phyloP scores from a whole-genome alignment of 2,329 filamentous ascomycete species.

The Oidium heveae region DNA sequence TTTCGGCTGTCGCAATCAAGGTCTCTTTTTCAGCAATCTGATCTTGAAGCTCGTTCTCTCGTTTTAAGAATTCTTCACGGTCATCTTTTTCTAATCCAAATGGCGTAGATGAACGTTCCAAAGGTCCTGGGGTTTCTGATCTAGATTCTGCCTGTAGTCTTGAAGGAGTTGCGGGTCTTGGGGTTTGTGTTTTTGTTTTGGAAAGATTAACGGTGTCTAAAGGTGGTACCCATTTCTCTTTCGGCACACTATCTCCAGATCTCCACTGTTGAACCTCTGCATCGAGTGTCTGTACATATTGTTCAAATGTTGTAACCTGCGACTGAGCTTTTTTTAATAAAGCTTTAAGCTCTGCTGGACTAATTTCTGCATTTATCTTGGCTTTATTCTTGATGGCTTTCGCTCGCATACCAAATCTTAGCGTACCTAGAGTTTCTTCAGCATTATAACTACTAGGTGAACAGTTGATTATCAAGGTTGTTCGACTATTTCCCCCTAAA shows the following conservation, averaged over 20 bases:
- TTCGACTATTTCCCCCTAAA: conserved; percentile 87
- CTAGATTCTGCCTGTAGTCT: conserved; percentile 29
- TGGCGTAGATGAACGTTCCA: conserved; percentile 62
- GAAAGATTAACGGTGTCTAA: conserved; percentile 27
- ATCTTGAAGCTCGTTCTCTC: conserved; percentile 93
- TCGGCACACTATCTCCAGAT: conserved; percentile 64
- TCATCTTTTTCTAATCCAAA: conserved; percentile 86
- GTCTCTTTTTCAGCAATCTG: conserved; percentile 85
- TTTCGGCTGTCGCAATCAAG: conserved; percentile 52
- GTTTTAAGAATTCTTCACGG: conserved; percentile 77
- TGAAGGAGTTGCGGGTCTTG: conserved; percentile 33
- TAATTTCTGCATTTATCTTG: conserved; percentile 96
- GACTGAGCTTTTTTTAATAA: conserved; percentile 79
- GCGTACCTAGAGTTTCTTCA: conserved; percentile 70
- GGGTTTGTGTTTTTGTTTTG: conserved; percentile 21
- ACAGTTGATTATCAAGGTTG: conserved; percentile 96
- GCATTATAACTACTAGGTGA: conserved; percentile 99
- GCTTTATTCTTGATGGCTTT: conserved; percentile 99
- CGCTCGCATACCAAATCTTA: conserved; percentile 84
- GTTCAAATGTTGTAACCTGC: conserved; percentile 71
- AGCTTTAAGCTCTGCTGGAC: conserved; percentile 78
- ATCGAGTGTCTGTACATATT: conserved; percentile 62
- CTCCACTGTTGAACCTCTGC: conserved; percentile 73
- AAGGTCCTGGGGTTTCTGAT: conserved; percentile 34
- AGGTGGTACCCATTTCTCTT: conserved; percentile 62